Evolutionary conservation across 1,284 basidiomycete genomes (phyloP), one percentile per base, ranked within the genome.

Genomic region (Ceratorhiza oryzae-sativae): DNA sequence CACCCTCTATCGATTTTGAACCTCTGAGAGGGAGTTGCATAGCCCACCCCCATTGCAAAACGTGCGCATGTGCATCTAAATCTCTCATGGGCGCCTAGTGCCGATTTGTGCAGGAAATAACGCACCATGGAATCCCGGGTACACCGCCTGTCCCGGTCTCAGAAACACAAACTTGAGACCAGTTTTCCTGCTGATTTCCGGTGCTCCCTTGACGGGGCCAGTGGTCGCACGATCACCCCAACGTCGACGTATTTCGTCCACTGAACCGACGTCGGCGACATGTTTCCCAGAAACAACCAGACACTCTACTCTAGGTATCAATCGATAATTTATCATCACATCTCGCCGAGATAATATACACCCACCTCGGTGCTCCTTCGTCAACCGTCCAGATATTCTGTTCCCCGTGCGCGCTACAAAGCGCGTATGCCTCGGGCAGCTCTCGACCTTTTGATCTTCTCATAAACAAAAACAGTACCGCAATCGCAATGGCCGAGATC

Each of bases 21-120:
- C 84, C 86, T 27, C 86, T 82, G 0, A 96, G 82, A 41, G 86
- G 86, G 5, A 92, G 85, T 73, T 88, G 86, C 78, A 82, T 84
- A 78, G 87, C 90, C 76, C 86, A 87, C 4, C 92, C 92, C 76
- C 92, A 89, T 32, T 86, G 82, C 27, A 92, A 77, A 15, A 93
- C 81, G 77, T 94, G 92, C 0, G 89, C 92, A 80, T 95, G 94
- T 0, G 92, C 87, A 80, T 96, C 94, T 90, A 73, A 72, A n/a
- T 25, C 18, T 23, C 53, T 48, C 0, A 49, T 15, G 67, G 23
- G 45, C 65, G 9, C 63, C 68, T 55, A 27, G 48, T 41, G 39
- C 3, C 53, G 12, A 23, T 59, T 39, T 36, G 34, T 1, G 12
- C 27, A 32, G 32, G 30, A 51, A 32, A 59, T 36, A 70, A 36